These are phyloP conservation scores for Linum tenue DNA, from an alignment of 345 rosid species.

Conservation along the genomic window DNA sequence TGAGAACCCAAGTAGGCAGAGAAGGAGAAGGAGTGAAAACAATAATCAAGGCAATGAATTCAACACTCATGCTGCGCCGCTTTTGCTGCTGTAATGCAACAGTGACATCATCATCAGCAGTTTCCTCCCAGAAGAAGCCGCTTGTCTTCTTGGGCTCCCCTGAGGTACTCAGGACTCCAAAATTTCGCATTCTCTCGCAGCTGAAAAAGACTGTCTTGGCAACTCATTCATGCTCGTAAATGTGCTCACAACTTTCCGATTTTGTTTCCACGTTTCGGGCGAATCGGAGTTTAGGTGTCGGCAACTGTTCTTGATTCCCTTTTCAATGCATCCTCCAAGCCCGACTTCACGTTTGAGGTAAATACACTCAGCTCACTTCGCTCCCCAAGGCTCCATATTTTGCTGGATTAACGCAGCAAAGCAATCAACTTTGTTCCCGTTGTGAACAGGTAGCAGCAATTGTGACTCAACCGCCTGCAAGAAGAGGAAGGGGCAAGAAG, in stretches of 20 bases:
- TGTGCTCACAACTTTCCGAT: neutral
- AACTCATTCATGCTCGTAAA: neutral
- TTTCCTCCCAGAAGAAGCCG: conserved; percentile 49
- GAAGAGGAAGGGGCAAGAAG: conserved; percentile 74
- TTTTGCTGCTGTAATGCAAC: conserved; percentile 40
- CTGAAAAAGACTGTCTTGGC: neutral
- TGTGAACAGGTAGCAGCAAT: conserved; percentile 65
- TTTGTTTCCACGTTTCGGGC: neutral
- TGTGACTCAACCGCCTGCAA: conserved; percentile 82
- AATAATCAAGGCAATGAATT: conserved; percentile 8
- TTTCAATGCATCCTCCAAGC: conserved; percentile 51
- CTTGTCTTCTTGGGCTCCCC: conserved; percentile 92
- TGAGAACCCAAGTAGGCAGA: no score
- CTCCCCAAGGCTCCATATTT: no score
- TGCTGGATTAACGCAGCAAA: neutral
- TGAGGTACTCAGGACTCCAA: conserved; percentile 30
- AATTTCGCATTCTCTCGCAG: neutral
- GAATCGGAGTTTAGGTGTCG: conserved; percentile 44
- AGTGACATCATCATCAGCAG: conserved; percentile 15
- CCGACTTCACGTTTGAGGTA: conserved; percentile 69
- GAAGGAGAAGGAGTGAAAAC: neutral
- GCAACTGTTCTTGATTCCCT: conserved; percentile 76
- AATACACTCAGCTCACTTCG: no score
- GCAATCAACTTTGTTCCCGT: neutral
- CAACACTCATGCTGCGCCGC: conserved; percentile 50